phyloP scores from a whole-genome alignment of 192 early-diverging fungal genomes.

The Backusella circina region DNA sequence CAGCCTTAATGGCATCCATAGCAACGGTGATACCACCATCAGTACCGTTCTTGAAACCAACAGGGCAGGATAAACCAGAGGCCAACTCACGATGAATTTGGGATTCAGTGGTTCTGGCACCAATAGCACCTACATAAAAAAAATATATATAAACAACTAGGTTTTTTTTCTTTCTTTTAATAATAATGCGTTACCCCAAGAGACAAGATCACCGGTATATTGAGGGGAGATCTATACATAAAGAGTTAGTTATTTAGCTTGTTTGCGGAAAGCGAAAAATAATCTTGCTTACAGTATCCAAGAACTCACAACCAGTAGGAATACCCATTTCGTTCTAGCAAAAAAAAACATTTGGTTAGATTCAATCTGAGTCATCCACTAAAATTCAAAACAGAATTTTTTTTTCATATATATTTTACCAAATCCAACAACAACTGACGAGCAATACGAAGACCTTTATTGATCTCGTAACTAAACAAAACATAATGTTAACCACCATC shows the following conservation, averaged over 20 bases:
- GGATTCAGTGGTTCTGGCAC: conserved; percentile 81
- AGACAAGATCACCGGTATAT: conserved; percentile 74
- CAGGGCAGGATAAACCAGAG: conserved; percentile 76
- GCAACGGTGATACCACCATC: conserved; percentile 84
- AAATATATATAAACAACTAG: background rate
- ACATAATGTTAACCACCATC: too few relatives aligned
- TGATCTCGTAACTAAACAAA: conserved; percentile 60
- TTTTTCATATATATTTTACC: background rate
- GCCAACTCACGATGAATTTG: conserved; percentile 82
- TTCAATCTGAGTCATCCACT: conserved; percentile 34
- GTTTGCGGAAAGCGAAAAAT: background rate
- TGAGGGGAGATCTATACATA: conserved; percentile 62
- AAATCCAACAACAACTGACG: conserved; percentile 64
- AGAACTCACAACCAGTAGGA: conserved; percentile 73
- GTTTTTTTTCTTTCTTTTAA: background rate
- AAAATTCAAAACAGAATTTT: background rate
- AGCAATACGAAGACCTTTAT: conserved; percentile 78
- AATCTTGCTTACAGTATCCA: conserved; percentile 52
- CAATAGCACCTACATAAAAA: conserved; percentile 59
- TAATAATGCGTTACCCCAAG: conserved; percentile 39
- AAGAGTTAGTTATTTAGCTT: background rate
- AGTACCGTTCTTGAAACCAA: conserved; percentile 83
- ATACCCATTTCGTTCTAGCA: conserved; percentile 42
- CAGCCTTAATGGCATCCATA: conserved; percentile 89
- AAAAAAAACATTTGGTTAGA: conserved; percentile 7